phyloP scores from a whole-genome alignment of 176 grass and related monocot species.

The Areca catechu region DNA sequence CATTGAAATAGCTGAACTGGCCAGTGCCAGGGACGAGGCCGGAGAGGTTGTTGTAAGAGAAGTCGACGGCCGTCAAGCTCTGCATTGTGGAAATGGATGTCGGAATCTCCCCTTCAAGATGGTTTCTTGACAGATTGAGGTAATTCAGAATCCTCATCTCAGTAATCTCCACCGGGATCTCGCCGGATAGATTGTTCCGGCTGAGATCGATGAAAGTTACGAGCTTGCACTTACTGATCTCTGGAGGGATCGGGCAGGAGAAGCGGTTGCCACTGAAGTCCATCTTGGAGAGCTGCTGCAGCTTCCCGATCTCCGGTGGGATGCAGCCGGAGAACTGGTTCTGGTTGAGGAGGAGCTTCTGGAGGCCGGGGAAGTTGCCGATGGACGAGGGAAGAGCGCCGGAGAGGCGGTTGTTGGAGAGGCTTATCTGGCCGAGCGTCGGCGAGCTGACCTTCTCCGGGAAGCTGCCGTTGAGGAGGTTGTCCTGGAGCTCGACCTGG shows the following conservation, averaged over 20 bases:
- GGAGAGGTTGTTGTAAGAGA: slow-evolving; percentile 64
- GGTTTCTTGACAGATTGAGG: slow-evolving; percentile 18
- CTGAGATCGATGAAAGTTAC: slow-evolving; percentile 12
- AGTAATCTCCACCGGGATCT: slow-evolving; percentile 20
- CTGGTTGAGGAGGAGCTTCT: slow-evolving; percentile 15
- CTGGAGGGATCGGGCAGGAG: slow-evolving; percentile 10
- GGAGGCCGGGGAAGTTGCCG: slow-evolving; percentile 19
- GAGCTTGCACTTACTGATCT: slow-evolving; percentile 20
- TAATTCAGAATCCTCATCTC: slow-evolving; percentile 22
- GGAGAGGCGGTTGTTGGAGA: slow-evolving; percentile 21
- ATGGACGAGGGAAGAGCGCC: slow-evolving; percentile 17
- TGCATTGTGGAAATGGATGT: slow-evolving; percentile 14
- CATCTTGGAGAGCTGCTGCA: slow-evolving; percentile 20
- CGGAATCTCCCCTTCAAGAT: slow-evolving; percentile 28
- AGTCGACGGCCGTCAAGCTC: slow-evolving; percentile 28
- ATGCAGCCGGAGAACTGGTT: slow-evolving; percentile 27
- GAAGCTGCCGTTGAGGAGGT: slow-evolving; percentile 10
- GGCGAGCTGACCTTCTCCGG: not conserved
- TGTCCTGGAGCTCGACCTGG: slow-evolving; percentile 20
- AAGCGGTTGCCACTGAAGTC: slow-evolving; percentile 25
- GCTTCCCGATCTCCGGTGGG: slow-evolving; percentile 15
- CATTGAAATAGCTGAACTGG: slow-evolving; percentile 11
- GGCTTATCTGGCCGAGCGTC: slow-evolving; percentile 7
- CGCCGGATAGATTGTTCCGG: slow-evolving; percentile 25
- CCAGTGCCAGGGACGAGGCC: slow-evolving; percentile 60